Conservation (phyloP, 2,329 filamentous ascomycete species). For the Colletotrichum horii region DNA sequence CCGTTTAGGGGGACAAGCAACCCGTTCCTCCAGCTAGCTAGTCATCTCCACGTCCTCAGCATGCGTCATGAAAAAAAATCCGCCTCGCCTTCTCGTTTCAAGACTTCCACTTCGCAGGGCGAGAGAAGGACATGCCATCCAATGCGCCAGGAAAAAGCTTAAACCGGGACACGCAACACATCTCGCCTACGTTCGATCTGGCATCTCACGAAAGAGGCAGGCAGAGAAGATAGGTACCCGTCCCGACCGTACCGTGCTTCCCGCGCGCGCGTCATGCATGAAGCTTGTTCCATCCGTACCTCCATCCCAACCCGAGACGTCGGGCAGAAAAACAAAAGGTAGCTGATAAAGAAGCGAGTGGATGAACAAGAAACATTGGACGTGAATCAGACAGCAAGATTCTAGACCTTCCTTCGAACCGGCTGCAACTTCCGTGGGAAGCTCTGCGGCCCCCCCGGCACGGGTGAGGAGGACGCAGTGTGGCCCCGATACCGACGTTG, state of each 20-base stretch:
- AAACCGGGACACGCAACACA: background rate
- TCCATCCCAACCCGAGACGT: background rate
- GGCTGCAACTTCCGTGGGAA: background rate
- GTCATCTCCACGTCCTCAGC: background rate
- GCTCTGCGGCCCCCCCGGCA: background rate
- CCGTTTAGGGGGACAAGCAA: background rate
- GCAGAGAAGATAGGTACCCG: background rate
- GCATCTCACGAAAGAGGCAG: background rate
- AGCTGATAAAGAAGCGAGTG: no score
- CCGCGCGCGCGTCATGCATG: background rate
- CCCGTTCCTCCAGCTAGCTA: background rate
- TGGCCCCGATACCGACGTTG: conserved; percentile 2
- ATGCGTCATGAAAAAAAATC: background rate
- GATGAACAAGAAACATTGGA: background rate
- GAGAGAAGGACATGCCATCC: background rate
- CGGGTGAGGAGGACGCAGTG: background rate
- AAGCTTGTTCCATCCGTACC: background rate
- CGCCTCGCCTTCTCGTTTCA: background rate
- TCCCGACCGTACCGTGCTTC: background rate
- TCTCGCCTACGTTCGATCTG: background rate
- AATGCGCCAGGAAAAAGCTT: background rate
- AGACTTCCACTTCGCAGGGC: background rate
- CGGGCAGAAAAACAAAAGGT: background rate
- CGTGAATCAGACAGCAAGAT: background rate
- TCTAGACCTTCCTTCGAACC: background rate